These are phyloP conservation scores for Cercospora beticola DNA, from an alignment of 2,329 filamentous ascomycete genomes.

Conservation along the genomic window DNA sequence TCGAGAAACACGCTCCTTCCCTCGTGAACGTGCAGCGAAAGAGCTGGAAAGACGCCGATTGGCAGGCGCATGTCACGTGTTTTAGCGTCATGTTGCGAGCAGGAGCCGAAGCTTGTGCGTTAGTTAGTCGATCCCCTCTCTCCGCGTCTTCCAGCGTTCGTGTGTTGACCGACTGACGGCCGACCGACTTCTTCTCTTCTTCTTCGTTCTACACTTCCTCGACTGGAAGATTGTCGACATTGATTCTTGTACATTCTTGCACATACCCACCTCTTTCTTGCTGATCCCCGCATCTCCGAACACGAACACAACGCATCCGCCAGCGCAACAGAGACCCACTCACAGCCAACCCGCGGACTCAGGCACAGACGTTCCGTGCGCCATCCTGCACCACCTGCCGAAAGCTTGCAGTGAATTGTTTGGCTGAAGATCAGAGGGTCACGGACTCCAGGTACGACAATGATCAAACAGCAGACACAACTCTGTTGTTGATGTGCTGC, in stretches of 20 bases:
- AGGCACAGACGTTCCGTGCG: conserved; percentile 3
- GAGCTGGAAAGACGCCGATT: not conserved
- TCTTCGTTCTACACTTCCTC: not conserved
- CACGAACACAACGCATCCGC: not conserved
- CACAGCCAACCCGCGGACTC: not conserved
- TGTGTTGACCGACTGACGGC: not conserved
- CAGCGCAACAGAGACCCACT: not conserved
- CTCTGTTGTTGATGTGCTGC: not conserved
- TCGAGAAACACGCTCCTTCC: not conserved
- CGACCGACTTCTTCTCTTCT: not conserved
- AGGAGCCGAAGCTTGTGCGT: not conserved
- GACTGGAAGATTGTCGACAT: not conserved
- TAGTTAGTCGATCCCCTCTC: not conserved
- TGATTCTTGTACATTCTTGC: not conserved
- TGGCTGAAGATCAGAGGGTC: not conserved
- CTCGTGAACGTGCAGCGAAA: not conserved
- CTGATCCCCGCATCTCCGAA: not conserved
- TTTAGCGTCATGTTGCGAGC: not conserved
- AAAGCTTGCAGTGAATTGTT: conserved; percentile 3
- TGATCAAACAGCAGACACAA: not conserved
- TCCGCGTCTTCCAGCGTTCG: not conserved
- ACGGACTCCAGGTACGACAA: not conserved
- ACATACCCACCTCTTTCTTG: not conserved
- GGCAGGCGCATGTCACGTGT: not conserved
- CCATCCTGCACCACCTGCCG: conserved; percentile 1